Evolutionary conservation across 148 eudicot genomes (phyloP).

Genomic region (Nyssa sinensis): DNA sequence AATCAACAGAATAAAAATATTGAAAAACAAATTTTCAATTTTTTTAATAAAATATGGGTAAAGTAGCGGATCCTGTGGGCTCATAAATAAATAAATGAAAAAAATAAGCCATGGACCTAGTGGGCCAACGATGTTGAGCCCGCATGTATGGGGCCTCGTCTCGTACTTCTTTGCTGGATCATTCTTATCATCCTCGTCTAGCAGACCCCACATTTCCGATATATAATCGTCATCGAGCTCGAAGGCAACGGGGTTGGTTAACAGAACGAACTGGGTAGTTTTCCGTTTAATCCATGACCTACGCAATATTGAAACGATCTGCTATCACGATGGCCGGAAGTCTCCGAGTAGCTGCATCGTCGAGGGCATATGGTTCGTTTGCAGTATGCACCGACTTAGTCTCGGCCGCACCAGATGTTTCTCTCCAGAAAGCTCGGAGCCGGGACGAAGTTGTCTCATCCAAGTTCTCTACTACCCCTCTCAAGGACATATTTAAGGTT

Average conservation of each 20-base stretch:
- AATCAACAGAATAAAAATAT: no score
- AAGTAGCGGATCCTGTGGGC: no score
- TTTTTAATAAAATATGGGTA: no score
- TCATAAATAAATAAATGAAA: no score
- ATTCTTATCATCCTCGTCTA: no score
- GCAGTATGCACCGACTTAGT: slow-evolving; percentile 74
- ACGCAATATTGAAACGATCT: slow-evolving; percentile 47
- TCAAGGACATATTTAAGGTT: slow-evolving; percentile 83
- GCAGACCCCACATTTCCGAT: no score
- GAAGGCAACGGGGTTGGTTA: not conserved
- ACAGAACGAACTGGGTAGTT: not conserved
- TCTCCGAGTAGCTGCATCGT: slow-evolving; percentile 28
- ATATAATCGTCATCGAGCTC: no score
- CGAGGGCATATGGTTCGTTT: slow-evolving; percentile 61
- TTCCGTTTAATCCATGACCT: slow-evolving; percentile 43
- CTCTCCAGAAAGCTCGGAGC: slow-evolving; percentile 88
- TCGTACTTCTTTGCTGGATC: not conserved
- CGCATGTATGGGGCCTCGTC: no score
- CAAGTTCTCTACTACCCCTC: slow-evolving; percentile 74
- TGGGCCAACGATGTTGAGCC: no score
- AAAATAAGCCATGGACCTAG: no score
- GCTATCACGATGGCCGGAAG: slow-evolving; percentile 28
- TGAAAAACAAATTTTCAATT: no score
- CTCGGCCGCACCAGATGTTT: slow-evolving; percentile 74
- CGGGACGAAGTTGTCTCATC: slow-evolving; percentile 95